phyloP scores from a whole-genome alignment of 2,329 filamentous ascomycete species.

The Coniochaeta prunicola region DNA sequence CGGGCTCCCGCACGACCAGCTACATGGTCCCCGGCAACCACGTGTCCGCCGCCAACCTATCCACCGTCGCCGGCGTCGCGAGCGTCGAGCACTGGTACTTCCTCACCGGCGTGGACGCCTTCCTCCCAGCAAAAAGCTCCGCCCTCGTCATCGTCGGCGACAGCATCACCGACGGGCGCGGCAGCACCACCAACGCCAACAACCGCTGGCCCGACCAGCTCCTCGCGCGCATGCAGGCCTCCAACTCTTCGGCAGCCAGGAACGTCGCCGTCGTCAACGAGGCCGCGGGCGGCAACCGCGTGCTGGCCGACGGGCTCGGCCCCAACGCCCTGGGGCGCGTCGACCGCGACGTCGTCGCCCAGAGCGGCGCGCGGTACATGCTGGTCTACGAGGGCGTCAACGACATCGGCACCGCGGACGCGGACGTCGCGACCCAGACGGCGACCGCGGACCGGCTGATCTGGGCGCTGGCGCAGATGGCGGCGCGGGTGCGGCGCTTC shows the following conservation, averaged over 20 bases:
- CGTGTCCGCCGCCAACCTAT: slow-evolving; percentile 32
- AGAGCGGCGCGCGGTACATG: slow-evolving; percentile 44
- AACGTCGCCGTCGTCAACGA: slow-evolving; percentile 48
- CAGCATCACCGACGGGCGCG: slow-evolving; percentile 58
- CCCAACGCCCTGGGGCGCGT: slow-evolving; percentile 49
- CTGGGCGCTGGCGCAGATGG: slow-evolving; percentile 49
- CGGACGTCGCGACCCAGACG: slow-evolving; percentile 33
- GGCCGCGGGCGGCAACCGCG: slow-evolving; percentile 56
- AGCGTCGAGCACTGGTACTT: slow-evolving; percentile 49
- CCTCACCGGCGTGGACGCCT: slow-evolving; percentile 50
- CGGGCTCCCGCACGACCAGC: slow-evolving; percentile 51
- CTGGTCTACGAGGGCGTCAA: slow-evolving; percentile 59
- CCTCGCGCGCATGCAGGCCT: slow-evolving; percentile 32
- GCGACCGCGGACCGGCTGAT: slow-evolving; percentile 39
- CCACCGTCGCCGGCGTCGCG: slow-evolving; percentile 10
- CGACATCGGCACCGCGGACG: slow-evolving; percentile 48
- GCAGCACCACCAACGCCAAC: slow-evolving; percentile 51
- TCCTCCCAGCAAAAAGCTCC: slow-evolving; percentile 28
- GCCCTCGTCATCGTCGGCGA: slow-evolving; percentile 55
- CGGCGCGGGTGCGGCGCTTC: slow-evolving; percentile 40
- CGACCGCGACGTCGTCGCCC: slow-evolving; percentile 53
- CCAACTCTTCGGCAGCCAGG: slow-evolving; percentile 17
- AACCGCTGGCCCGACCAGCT: slow-evolving; percentile 39
- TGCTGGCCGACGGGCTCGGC: slow-evolving; percentile 51
- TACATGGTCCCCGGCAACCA: slow-evolving; percentile 47